phyloP scores from a whole-genome alignment of 2,329 filamentous ascomycete genomes.

The Fusarium lateritium region DNA sequence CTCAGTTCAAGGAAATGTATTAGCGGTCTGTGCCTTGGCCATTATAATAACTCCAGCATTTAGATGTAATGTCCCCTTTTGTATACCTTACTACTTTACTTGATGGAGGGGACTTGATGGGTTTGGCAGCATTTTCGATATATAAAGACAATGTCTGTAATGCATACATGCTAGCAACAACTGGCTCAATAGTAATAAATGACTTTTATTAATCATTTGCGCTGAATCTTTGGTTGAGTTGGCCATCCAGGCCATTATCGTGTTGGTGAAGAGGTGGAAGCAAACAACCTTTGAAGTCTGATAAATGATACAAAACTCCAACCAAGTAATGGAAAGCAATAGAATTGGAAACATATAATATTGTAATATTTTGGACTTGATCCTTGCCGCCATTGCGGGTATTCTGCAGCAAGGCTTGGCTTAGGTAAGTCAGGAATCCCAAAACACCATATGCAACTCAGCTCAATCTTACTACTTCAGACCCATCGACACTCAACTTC shows the following conservation, averaged over 20 bases:
- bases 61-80: slow-evolving; percentile 21
- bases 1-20: slow-evolving; percentile 58
- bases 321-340: background rate
- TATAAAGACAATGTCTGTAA: background rate
- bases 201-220: background rate
- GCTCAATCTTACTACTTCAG: background rate
- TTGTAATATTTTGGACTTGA: background rate
- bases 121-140: background rate
- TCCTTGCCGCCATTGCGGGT: background rate
- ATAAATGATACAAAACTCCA: background rate
- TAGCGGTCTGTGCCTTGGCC: slow-evolving; percentile 29
- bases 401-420: slow-evolving; percentile 5
- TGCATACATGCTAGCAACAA: background rate
- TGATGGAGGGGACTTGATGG: background rate
- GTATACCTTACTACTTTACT: background rate
- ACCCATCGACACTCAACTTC: background rate
- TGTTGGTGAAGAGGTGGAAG: no score
- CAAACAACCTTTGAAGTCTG: background rate
- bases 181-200: background rate
- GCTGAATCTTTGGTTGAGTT: no score
- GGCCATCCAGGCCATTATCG: no score
- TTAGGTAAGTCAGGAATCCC: slow-evolving; percentile 16
- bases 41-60: background rate
- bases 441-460: background rate
- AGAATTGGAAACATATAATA: background rate